A percentile compares a stretch with the other conserved stretches of the same genome.
Conservation (phyloP, 1,284 basidiomycete genomes). For the Anthracocystis panici-leucophaei region DNA sequence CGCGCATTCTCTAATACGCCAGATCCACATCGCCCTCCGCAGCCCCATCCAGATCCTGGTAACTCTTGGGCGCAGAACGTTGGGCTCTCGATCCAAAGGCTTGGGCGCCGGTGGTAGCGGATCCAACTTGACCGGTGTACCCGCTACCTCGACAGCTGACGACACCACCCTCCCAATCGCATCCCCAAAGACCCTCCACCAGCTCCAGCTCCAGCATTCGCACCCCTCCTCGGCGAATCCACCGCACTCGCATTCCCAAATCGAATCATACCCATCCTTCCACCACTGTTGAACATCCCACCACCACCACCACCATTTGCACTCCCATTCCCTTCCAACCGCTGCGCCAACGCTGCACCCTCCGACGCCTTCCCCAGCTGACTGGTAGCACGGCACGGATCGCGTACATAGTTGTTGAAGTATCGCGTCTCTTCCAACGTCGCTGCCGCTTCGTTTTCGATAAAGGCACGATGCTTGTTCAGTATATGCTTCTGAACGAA, state of each 20-base stretch:
- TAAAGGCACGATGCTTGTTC: slow-evolving; percentile 60
- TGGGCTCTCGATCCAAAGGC: slow-evolving; percentile 51
- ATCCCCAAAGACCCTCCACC: slow-evolving; percentile 26
- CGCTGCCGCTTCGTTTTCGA: slow-evolving; percentile 27
- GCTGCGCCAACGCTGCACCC: slow-evolving; percentile 18
- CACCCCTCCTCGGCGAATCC: slow-evolving; percentile 31
- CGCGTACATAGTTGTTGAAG: slow-evolving; percentile 57
- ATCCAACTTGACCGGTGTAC: slow-evolving; percentile 24
- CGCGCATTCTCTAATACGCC: slow-evolving; percentile 44
- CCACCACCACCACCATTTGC: slow-evolving; percentile 13
- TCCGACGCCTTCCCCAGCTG: slow-evolving; percentile 16
- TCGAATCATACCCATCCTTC: slow-evolving; percentile 46
- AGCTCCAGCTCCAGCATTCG: neutral
- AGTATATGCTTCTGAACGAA: slow-evolving; percentile 66
- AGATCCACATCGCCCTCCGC: slow-evolving; percentile 53
- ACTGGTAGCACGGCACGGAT: slow-evolving; percentile 46
- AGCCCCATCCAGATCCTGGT: slow-evolving; percentile 61
- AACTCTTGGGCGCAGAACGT: slow-evolving; percentile 39
- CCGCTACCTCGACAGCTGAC: slow-evolving; percentile 6
- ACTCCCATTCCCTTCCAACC: slow-evolving; percentile 15
- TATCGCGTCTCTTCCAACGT: slow-evolving; percentile 35
- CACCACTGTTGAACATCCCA: slow-evolving; percentile 32
- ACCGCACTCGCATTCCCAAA: slow-evolving; percentile 39
- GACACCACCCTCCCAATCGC: slow-evolving; percentile 32
- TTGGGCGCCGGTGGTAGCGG: slow-evolving; percentile 52